Percentiles rank a stretch among this genome's conserved stretches.
phyloP scores from a whole-genome alignment of 139 green algal species.

The Coelastrella sp. region DNA sequence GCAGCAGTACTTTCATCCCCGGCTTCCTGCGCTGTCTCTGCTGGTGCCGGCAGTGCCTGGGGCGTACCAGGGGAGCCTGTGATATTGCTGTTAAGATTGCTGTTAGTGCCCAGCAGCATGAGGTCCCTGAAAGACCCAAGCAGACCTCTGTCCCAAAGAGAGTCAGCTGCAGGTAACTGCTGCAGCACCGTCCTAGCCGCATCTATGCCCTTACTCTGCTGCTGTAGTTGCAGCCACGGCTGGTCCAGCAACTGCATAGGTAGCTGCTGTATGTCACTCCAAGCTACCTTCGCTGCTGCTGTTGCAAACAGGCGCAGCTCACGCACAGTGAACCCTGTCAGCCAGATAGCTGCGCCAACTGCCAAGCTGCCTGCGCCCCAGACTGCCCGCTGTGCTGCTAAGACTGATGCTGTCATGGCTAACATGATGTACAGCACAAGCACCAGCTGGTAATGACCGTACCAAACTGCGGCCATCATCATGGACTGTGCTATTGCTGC shows the following conservation, averaged over 20 bases:
- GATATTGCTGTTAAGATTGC: neutral
- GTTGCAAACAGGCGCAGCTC: neutral
- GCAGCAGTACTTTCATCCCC: neutral
- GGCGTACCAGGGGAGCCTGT: neutral
- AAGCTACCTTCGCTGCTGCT: neutral
- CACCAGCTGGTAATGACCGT: conserved; percentile 11
- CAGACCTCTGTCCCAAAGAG: neutral
- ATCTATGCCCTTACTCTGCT: neutral
- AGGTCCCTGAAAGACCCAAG: neutral
- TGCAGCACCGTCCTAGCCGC: neutral
- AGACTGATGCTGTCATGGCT: neutral
- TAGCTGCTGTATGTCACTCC: neutral
- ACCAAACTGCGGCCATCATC: neutral
- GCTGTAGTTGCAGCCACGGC: neutral
- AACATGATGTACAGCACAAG: neutral
- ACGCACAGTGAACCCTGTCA: neutral
- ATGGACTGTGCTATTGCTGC: neutral
- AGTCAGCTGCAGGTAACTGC: neutral
- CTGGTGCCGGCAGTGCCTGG: neutral
- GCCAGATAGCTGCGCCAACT: neutral
- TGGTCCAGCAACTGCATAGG: neutral
- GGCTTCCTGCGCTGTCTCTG: neutral
- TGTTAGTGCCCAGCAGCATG: neutral
- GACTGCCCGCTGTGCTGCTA: neutral
- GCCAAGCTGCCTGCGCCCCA: neutral